Conservation (phyloP, 2,329 filamentous ascomycete genomes). For the Fusarium anthophilum region DNA sequence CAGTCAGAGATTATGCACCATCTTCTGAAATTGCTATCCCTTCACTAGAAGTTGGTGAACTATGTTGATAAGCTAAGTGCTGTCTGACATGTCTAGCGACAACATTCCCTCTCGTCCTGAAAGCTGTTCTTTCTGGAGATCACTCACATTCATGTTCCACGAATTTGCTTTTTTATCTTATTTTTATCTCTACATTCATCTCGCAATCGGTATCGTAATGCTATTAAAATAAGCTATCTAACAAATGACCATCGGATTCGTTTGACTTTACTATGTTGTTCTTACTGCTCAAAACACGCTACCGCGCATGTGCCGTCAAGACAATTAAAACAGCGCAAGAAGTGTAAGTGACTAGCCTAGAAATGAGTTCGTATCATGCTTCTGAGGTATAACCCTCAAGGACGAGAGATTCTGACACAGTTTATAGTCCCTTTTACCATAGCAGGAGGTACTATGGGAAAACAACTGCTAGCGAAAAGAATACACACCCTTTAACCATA, state of each 20-base stretch:
- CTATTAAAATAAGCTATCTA: fast-evolving
- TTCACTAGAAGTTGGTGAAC: fast-evolving
- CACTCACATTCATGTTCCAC: fast-evolving
- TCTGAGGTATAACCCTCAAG: fast-evolving
- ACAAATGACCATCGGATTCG: not conserved
- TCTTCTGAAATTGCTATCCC: not conserved
- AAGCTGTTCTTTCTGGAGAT: not conserved
- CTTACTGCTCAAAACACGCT: not conserved
- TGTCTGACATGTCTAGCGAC: not conserved
- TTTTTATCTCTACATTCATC: fast-evolving
- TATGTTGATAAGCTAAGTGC: not conserved
- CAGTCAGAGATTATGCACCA: not conserved
- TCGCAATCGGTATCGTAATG: fast-evolving
- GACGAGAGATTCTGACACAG: not conserved
- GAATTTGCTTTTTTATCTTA: not conserved
- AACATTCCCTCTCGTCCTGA: not conserved
- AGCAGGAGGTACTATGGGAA: not conserved
- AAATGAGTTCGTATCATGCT: not conserved
- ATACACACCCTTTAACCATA: not conserved
- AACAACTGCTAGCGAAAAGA: not conserved
- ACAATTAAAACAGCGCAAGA: not conserved
- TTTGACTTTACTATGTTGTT: not conserved
- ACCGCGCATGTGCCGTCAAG: too few relatives aligned
- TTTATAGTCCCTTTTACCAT: fast-evolving
- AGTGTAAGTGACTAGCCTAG: not conserved